These are phyloP conservation scores for Fusarium incarnatum DNA, from an alignment of 2,329 filamentous ascomycete genomes.

Conservation along the genomic window DNA sequence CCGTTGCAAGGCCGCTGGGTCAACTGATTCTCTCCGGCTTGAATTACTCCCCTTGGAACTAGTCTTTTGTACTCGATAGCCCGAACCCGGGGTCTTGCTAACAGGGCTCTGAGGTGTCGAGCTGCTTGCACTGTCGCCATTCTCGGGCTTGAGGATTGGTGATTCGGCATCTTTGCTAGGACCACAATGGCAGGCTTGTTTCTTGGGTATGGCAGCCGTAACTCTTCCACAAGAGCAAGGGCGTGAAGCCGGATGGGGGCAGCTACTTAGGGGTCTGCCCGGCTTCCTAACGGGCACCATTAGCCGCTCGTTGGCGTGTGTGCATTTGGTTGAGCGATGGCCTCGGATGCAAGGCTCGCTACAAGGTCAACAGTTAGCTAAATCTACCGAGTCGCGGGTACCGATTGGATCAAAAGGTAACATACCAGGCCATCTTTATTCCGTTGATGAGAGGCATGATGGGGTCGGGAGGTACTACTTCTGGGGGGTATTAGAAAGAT, in stretches of 20 bases:
- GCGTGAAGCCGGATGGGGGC: conserved; percentile 72
- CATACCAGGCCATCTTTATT: conserved; percentile 80
- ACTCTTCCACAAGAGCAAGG: conserved; percentile 72
- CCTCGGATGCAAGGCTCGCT: conserved; percentile 81
- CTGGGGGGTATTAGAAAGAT: background rate
- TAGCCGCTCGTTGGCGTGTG: conserved; percentile 73
- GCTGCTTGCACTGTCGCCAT: conserved; percentile 42
- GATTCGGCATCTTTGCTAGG: conserved; percentile 46
- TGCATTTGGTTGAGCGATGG: conserved; percentile 81
- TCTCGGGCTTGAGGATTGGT: conserved; percentile 40
- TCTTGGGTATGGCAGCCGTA: conserved; percentile 72
- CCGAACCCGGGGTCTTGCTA: conserved; percentile 46
- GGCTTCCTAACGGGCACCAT: conserved; percentile 79
- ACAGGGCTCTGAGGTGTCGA: conserved; percentile 49
- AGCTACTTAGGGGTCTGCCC: conserved; percentile 75
- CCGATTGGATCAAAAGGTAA: conserved; percentile 27
- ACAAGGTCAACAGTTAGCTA: conserved; percentile 27
- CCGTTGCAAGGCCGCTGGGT: conserved; percentile 60
- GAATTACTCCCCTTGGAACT: conserved; percentile 49
- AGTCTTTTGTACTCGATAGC: conserved; percentile 62
- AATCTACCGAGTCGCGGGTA: background rate
- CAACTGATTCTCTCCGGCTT: conserved; percentile 62
- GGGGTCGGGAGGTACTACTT: conserved; percentile 22
- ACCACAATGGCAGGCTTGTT: conserved; percentile 67
- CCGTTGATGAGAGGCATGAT: conserved; percentile 77